Evolutionary conservation across 306 rosid species (phyloP).

Genomic region (Benincasa hispida): DNA sequence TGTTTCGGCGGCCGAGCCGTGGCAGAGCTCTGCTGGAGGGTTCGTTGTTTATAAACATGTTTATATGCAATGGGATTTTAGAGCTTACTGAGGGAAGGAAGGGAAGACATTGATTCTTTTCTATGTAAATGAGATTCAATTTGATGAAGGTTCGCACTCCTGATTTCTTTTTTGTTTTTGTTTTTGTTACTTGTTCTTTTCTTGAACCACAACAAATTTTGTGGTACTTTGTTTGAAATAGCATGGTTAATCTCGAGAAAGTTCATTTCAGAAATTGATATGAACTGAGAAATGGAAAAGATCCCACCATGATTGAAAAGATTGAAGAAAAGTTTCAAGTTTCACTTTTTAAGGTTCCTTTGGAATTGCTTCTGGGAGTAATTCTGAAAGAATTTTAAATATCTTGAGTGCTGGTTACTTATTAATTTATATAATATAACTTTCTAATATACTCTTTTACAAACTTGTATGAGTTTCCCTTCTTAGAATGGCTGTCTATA

Average conservation of each 20-base stretch:
- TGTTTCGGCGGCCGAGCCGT: background rate
- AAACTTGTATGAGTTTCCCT: background rate
- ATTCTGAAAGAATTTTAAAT: background rate
- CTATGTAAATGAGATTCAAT: background rate
- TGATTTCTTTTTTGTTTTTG: background rate
- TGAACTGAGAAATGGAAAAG: background rate
- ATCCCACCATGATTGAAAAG: background rate
- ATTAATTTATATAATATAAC: too few relatives aligned
- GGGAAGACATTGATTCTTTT: background rate
- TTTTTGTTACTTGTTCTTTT: background rate
- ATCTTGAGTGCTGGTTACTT: background rate
- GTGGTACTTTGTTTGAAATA: background rate
- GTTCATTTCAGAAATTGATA: background rate
- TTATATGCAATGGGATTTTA: background rate
- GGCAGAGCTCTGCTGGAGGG: background rate
- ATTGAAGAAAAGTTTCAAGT: background rate
- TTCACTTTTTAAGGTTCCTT: background rate
- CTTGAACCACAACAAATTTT: background rate
- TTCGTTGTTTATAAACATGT: background rate
- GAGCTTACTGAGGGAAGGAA: background rate
- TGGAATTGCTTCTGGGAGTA: background rate
- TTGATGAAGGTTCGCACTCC: background rate
- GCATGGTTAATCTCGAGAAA: background rate
- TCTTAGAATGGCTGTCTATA: background rate
- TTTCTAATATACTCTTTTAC: background rate